phyloP scores from a whole-genome alignment of 495 filamentous ascomycete species.

The Penicillium bovifimosum region DNA sequence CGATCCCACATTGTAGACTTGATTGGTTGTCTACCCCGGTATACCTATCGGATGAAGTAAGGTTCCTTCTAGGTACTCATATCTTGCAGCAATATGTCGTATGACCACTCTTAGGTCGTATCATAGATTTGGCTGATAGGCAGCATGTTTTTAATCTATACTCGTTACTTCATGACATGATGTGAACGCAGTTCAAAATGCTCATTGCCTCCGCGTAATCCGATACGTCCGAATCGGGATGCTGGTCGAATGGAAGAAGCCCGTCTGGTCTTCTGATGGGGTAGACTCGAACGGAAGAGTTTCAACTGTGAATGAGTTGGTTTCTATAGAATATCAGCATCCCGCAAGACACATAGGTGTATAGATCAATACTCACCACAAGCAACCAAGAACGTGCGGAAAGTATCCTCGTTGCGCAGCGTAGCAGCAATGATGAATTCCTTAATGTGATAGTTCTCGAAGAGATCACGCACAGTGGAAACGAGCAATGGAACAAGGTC shows the following conservation, averaged over 20 bases:
- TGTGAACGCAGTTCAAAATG: background rate
- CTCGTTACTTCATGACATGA: slow-evolving; percentile 7
- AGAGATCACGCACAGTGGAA: slow-evolving; percentile 49
- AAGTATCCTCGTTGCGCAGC: slow-evolving; percentile 59
- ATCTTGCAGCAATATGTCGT: background rate
- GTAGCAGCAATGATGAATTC: slow-evolving; percentile 55
- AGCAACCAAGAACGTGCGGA: slow-evolving; percentile 47
- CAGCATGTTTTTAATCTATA: slow-evolving; percentile 3
- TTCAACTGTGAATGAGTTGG: slow-evolving; percentile 35
- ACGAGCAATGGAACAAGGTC: slow-evolving; percentile 52
- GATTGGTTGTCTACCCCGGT: background rate
- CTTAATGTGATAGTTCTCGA: slow-evolving; percentile 42
- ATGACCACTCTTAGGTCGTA: background rate
- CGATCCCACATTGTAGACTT: background rate
- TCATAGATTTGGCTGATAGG: slow-evolving; percentile 1
- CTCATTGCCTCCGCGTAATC: slow-evolving; percentile 16
- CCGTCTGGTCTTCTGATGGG: slow-evolving; percentile 42
- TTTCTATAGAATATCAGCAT: slow-evolving; percentile 19
- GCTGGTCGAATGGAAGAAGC: slow-evolving; percentile 52
- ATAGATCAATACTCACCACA: slow-evolving; percentile 47
- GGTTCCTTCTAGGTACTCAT: background rate
- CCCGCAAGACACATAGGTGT: background rate
- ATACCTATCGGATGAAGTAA: background rate
- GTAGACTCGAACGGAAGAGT: slow-evolving; percentile 41
- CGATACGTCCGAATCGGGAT: slow-evolving; percentile 47